These are phyloP conservation scores for Metschnikowia noctiluminum DNA, from an alignment of 805 yeast genomes.

Conservation along the genomic window DNA sequence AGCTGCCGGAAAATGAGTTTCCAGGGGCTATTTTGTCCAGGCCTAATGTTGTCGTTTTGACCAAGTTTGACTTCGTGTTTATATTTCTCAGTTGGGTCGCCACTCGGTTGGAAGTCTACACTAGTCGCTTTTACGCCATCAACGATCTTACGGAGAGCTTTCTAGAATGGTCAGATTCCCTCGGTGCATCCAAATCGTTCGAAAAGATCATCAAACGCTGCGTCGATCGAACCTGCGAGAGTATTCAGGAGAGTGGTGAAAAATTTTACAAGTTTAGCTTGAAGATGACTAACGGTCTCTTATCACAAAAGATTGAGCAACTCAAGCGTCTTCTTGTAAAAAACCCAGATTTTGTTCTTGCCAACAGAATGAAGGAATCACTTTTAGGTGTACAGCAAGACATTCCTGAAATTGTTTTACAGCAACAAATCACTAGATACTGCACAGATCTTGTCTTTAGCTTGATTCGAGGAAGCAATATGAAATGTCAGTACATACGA, in stretches of 20 bases:
- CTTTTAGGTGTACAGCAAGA: constrained; percentile 20
- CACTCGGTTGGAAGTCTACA: constrained; percentile 2
- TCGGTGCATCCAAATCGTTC: neutral
- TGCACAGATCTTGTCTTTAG: constrained; percentile 47
- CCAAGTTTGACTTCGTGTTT: constrained; percentile 13
- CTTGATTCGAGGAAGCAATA: constrained; percentile 35
- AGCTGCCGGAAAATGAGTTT: neutral
- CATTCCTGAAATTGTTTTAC: constrained; percentile 34
- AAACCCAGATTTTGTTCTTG: constrained; percentile 15
- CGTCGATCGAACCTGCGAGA: constrained; percentile 26
- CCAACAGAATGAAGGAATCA: constrained; percentile 19
- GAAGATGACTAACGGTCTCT: constrained; percentile 33
- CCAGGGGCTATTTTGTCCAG: constrained; percentile 12
- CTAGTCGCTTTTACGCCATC: constrained; percentile 11
- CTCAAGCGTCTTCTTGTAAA: constrained; percentile 28
- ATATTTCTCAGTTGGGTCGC: constrained; percentile 10
- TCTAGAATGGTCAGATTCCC: neutral
- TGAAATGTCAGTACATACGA: constrained; percentile 22
- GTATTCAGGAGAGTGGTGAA: constrained; percentile 32
- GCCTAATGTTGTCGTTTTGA: constrained; percentile 9
- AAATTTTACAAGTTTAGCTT: constrained; percentile 40
- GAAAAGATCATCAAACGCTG: constrained; percentile 1
- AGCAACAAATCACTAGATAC: constrained; percentile 34
- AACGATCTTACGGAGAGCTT: constrained; percentile 15
- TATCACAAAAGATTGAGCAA: constrained; percentile 37